Evolutionary conservation across 2,329 filamentous ascomycete genomes (phyloP), one percentile per base, ranked within the genome.

Genomic region (Arthrobotrys conoides): DNA sequence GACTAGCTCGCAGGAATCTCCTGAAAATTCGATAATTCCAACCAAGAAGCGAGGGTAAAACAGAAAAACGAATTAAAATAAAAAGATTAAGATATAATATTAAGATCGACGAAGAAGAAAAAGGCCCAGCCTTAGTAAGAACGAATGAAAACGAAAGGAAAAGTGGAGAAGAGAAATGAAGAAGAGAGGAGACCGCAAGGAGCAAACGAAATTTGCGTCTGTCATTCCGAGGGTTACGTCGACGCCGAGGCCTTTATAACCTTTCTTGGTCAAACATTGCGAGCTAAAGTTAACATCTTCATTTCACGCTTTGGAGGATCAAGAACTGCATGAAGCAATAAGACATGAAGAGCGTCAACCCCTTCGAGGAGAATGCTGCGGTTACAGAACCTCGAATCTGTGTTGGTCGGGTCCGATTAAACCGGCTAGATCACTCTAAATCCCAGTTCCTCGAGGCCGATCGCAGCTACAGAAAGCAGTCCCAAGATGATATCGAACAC

Each of bases 51-150:
- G 18, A 69, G n/a, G n/a, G n/a, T n/a, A 57, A 6, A 27, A 48
- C 55, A 27, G n/a, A 64, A 33, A 18, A n/a, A 20, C 55, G n/a
- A 51, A 44, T 44, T 38, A 18, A 49, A 24, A 22, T 27, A 24
- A 24, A 24, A 51, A 24, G 22, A 51, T 12, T 3, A 9, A 49
- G 5, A 49, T 22, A 10, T 9, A 24, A 49, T 22, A 22, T 44
- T 27, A 69, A 38, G 20, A 63, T 24, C 51, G 48, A 66, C 55
- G 36, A 66, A 64, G n/a, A 51, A 14, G n/a, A 18, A 61, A 76
- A 70, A 71, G 73, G 73, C 16, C 73, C 73, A 78, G 73, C 73
- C 73, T 65, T 67, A 6, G 30, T 51, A 41, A 24, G 14, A 38
- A 30, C 9, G 18, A 69, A 46, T 24, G 36, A n/a, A 53, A 20